Base-by-base conservation (phyloP, 495 filamentous ascomycete species). In the Parathielavia hyrcaniae region DNA sequence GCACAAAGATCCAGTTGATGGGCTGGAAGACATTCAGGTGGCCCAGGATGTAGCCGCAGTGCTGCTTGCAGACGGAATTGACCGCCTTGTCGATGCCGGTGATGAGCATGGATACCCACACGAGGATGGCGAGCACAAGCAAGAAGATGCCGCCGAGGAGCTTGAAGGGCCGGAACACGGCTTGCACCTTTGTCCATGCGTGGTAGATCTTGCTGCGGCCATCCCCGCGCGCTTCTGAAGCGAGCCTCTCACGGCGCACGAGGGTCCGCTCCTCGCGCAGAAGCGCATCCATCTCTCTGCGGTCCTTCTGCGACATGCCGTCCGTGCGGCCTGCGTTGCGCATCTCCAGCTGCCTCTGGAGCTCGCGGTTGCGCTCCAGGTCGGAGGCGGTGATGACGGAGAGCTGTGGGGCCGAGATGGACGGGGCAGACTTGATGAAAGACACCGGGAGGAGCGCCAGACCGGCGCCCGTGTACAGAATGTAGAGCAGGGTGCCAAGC, bases 61-160 rank as follows among this genome's bases (percentile, higher is more conserved):
- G 83, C 53, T 83, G 77, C 69, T 91, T 90, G 83, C 93, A 98
- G 61, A 93, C 70, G 0, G 90, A 96, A 72, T 97, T 97, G 64
- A 86, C 90, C 17, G 90, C 88, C 73, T 98, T 97, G 78, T 98
- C 93, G 68, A 97, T 91, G 59, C 84, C 85, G 0, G 92, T 98
- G 65, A 97, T 83, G 54, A 97, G 81, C 95, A 97, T 98, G 32
- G 87, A 92, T 10, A 85, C 78, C 84, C 90, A 96, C 60, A 90
- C 79, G 20, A 91, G 55, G 32, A 96, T 69, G 10, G 87, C 75
- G 26, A 95, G 58, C 17, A 83, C 55, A 2, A 96, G 75, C 17
- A 97, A 74, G 8, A 95, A 53, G 53, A 96, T 79, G 17, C 93
- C 95, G 14, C 88, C 86, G 23, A 97, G 63, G 23, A 97, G 83